These are phyloP conservation scores for Fusarium euwallaceae DNA, from an alignment of 2,329 filamentous ascomycete genomes.

Conservation along the genomic window DNA sequence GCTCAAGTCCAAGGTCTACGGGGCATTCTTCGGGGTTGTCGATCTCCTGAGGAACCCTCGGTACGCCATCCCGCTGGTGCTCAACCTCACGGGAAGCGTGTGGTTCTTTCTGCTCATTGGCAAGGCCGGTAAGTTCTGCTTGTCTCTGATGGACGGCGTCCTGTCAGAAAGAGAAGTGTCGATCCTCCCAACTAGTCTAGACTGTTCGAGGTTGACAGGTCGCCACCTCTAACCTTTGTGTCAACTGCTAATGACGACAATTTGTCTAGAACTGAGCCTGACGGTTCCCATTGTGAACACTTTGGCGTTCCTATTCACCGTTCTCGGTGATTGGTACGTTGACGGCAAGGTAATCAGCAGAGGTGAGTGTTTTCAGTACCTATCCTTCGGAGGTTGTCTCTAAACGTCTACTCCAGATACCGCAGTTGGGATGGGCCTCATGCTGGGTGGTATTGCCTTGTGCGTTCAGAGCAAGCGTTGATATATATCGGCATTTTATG, in stretches of 20 bases:
- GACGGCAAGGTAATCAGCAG: conserved; percentile 90
- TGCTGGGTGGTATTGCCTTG: conserved; percentile 82
- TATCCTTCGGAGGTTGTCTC: not conserved
- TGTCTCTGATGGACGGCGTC: conserved; percentile 8
- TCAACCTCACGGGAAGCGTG: conserved; percentile 92
- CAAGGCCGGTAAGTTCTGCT: conserved; percentile 77
- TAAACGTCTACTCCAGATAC: conserved; percentile 69
- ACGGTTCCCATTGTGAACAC: conserved; percentile 97
- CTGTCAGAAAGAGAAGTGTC: conserved; percentile 14
- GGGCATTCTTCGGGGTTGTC: conserved; percentile 78
- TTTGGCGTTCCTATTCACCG: conserved; percentile 94
- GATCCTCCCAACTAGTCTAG: conserved; percentile 25
- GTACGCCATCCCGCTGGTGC: conserved; percentile 85
- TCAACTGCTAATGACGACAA: conserved; percentile 31
- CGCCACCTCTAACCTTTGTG: conserved; percentile 9
- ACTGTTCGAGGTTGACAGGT: conserved; percentile 26
- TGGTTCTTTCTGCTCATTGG: conserved; percentile 98
- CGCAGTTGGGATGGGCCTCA: conserved; percentile 84
- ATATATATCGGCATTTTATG: conserved; percentile 24
- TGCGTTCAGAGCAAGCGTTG: conserved; percentile 79
- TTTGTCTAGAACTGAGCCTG: conserved; percentile 80
- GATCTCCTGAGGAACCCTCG: conserved; percentile 85
- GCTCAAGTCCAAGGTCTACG: conserved; percentile 72
- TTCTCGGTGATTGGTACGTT: conserved; percentile 94
- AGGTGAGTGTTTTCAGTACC: conserved; percentile 64